Conservation (phyloP, 2,329 filamentous ascomycete genomes). For the Xylariaceae sp. region DNA sequence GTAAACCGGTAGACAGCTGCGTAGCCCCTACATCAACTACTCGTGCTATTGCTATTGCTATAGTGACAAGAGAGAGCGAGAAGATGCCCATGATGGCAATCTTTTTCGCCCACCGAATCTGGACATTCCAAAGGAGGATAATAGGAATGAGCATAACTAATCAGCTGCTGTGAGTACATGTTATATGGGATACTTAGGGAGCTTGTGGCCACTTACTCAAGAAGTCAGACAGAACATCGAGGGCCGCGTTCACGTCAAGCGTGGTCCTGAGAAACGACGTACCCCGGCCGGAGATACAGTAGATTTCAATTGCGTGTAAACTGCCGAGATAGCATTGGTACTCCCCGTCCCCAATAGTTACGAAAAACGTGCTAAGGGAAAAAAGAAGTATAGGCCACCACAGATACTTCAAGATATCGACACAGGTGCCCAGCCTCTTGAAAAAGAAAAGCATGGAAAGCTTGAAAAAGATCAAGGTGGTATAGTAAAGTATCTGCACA, state of each 20-base stretch:
- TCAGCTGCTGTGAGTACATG: neutral
- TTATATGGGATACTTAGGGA: neutral
- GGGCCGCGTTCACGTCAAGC: neutral
- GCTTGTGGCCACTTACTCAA: slow-evolving; percentile 1
- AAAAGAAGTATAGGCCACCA: slow-evolving; percentile 20
- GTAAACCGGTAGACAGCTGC: neutral
- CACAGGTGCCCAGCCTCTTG: slow-evolving; percentile 6
- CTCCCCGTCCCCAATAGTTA: neutral
- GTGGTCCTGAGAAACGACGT: neutral
- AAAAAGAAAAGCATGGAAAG: slow-evolving; percentile 20
- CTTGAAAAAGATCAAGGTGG: slow-evolving; percentile 8
- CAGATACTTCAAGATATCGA: neutral
- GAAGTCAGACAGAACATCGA: neutral
- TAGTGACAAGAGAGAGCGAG: slow-evolving; percentile 20
- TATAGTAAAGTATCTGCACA: slow-evolving; percentile 10
- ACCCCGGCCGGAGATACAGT: neutral
- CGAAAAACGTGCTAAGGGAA: slow-evolving; percentile 5
- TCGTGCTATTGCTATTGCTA: slow-evolving; percentile 19
- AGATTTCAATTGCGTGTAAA: neutral
- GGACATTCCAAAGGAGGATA: slow-evolving; percentile 21
- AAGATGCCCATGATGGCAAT: slow-evolving; percentile 20
- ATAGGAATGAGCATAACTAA: slow-evolving; percentile 20
- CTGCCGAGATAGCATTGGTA: neutral
- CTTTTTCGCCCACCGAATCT: slow-evolving; percentile 18
- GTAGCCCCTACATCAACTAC: neutral